Conservation (phyloP, 202 grass and related monocot species). For the Elaeis oleifera region DNA sequence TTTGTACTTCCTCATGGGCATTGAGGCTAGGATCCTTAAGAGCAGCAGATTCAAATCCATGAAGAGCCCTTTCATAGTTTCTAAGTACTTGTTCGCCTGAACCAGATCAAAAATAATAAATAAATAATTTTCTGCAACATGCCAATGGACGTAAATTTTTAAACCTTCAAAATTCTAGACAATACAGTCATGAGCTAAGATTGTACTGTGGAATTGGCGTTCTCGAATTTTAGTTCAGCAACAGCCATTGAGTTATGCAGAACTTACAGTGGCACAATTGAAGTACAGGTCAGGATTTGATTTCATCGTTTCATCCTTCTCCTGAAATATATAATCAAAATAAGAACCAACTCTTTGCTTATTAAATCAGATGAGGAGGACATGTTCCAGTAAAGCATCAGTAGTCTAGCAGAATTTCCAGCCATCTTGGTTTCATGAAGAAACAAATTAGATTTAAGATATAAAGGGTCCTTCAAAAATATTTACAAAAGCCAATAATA, state of each 20-base stretch:
- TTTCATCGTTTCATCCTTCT: conserved; percentile 78
- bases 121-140: no score
- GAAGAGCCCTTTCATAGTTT: conserved; percentile 97
- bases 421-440: no score
- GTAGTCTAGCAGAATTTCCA: no score
- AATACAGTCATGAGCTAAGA: no score
- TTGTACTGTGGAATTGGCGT: no score
- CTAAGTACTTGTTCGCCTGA: conserved; percentile 83
- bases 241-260: neutral
- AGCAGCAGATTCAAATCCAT: conserved; percentile 82
- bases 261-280: conserved; percentile 83
- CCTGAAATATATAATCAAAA: conserved; percentile 29
- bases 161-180: no score
- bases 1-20: conserved; percentile 72
- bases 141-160: no score
- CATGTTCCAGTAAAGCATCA: no score
- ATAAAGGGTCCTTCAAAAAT: neutral
- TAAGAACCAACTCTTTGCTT: neutral
- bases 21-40: conserved; percentile 69
- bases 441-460: no score
- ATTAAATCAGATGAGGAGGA: neutral
- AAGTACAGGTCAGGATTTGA: conserved; percentile 83
- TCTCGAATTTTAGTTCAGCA: no score
- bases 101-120: neutral
- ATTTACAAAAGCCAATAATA: conserved; percentile 15